Base-by-base conservation (phyloP, 2,329 filamentous ascomycete genomes). In the Hypoxylon sp. region DNA sequence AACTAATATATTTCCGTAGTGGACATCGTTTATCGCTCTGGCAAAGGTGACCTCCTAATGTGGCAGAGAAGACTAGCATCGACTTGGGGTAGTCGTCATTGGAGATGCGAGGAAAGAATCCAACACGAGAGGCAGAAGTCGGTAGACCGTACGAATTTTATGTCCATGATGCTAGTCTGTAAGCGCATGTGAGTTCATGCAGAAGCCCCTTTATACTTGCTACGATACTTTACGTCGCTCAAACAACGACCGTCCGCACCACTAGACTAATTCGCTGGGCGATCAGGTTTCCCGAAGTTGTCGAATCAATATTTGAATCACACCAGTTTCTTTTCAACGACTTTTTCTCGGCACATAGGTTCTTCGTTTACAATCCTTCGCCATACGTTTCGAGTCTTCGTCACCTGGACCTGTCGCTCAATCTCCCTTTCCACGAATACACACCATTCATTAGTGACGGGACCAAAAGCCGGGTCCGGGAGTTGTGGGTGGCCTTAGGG, bases 81-180 rank as follows among this genome's bases (percentile, higher is more conserved):
- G 36, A 74, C 74, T 9, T 78, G 77, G 75, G 77, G 76, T 1
- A 66, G 61, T n/a, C 75, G 76, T 5, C 77, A 78, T 49, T 78
- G 76, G 77, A 71, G 76, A 60, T 78, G 77, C 58, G 72, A 74
- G 43, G 75, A 77, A 50, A 71, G 75, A 50, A 32, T 75, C 11
- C 57, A 73, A 17, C 69, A 74, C 52, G 71, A 65, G 1, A 65
- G 60, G 19, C 68, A 69, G 11, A 68, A 67, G 13, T 65, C 69
- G 9, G 72, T 77, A 23, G 72, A 76, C 30, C 70, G 59, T 19
- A 75, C 73, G 9, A 66, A 74, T 34, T 72, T 77, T 19, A 68
- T 70, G 13, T 70, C 73, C 17, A 67, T 76, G 69, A 76, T 78
- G 72, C 52, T 76, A 10, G 69, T 74, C 14, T 78, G 76, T 58